Evolutionary conservation across 306 rosid species (phyloP).

Genomic region (Carpinus fangiana): DNA sequence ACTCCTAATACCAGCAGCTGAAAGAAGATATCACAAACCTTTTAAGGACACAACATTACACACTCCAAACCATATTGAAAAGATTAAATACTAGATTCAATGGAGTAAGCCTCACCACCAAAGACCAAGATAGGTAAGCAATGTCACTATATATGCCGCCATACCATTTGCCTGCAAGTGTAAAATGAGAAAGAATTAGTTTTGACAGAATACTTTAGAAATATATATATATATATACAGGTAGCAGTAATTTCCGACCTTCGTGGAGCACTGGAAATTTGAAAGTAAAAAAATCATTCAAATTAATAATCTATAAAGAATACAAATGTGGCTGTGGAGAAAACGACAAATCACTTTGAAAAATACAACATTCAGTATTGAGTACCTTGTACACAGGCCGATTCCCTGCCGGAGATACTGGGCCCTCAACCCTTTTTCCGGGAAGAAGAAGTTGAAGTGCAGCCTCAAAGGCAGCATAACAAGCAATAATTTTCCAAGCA

Average conservation of each 20-base stretch:
- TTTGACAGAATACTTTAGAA: not conserved
- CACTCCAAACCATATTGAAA: not conserved
- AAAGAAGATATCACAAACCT: not conserved
- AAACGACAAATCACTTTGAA: not conserved
- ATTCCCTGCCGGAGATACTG: constrained; percentile 81
- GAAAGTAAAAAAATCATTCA: not conserved
- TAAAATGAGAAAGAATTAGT: not conserved
- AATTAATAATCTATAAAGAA: not conserved
- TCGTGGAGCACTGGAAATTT: not conserved
- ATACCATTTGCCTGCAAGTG: constrained; percentile 77
- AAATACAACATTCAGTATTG: not conserved
- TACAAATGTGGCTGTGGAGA: constrained; percentile 3
- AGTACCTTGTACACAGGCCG: constrained; percentile 87
- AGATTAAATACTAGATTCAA: constrained; percentile 2
- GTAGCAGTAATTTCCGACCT: not conserved
- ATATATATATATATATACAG: not conserved
- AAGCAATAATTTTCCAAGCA: constrained; percentile 63
- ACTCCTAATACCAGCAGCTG: constrained; percentile 9
- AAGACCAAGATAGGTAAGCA: constrained; percentile 67
- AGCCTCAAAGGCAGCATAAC: constrained; percentile 76
- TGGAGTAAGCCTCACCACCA: constrained; percentile 64
- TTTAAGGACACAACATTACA: not conserved
- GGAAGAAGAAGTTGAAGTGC: constrained; percentile 87
- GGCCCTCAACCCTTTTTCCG: constrained; percentile 72
- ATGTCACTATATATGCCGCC: constrained; percentile 68